These are phyloP conservation scores for Colletotrichum cuscutae DNA, from an alignment of 2,329 filamentous ascomycete genomes.

Conservation along the genomic window DNA sequence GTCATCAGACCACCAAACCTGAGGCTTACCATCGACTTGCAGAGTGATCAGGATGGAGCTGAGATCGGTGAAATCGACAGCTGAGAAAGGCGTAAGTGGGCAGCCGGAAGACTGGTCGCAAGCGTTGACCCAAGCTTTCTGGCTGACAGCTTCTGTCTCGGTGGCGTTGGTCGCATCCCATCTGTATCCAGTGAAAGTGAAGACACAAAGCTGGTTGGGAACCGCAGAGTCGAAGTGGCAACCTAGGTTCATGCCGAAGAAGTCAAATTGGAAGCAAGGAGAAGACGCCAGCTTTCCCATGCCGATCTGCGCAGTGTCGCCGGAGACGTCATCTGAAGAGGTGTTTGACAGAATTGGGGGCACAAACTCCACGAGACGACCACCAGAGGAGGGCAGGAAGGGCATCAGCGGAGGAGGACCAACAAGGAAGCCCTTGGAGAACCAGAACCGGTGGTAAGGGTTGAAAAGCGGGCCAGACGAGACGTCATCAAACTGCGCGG, in stretches of 20 bases:
- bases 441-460: constrained; percentile 52
- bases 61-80: constrained; percentile 51
- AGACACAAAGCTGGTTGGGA: constrained; percentile 50
- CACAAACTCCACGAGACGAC: constrained; percentile 52
- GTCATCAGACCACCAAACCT: constrained; percentile 55
- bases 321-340: constrained; percentile 37
- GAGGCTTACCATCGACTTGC: constrained; percentile 49
- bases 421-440: constrained; percentile 53
- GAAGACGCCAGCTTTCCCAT: constrained; percentile 49
- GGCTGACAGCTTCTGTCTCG: constrained; percentile 42
- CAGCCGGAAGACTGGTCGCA: constrained; percentile 49
- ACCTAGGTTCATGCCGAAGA: constrained; percentile 51
- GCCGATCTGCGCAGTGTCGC: constrained; percentile 51
- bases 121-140: constrained; percentile 52
- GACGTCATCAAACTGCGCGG: constrained; percentile 48
- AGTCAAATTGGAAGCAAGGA: constrained; percentile 52
- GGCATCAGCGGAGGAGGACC: constrained; percentile 47
- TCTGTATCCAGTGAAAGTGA: constrained; percentile 53
- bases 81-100: constrained; percentile 46
- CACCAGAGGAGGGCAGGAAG: constrained; percentile 51
- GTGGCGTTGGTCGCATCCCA: constrained; percentile 45
- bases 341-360: constrained; percentile 46
- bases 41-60: constrained; percentile 51
- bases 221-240: constrained; percentile 38
- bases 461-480: constrained; percentile 52